Percentiles rank a stretch among this genome's conserved stretches.
These are phyloP conservation scores for Peronospora belbahrii DNA, from an alignment of 352 stramenopile species.

Conservation along the genomic window DNA sequence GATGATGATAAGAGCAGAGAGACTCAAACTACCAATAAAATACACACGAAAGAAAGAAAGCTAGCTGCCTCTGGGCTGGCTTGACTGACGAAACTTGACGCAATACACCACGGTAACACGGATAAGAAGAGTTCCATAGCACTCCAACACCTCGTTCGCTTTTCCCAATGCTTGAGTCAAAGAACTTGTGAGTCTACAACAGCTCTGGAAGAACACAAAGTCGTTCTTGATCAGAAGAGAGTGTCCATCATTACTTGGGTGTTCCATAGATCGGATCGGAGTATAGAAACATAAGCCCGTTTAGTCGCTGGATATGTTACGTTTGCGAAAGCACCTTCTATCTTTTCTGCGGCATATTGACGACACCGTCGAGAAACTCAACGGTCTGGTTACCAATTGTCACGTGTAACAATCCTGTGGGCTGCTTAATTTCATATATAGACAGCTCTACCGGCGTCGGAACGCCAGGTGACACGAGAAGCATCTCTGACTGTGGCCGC, in stretches of 20 bases:
- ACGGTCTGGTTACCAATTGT: conserved; percentile 77
- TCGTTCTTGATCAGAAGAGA: conserved; percentile 12
- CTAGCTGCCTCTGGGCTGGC: conserved; percentile 26
- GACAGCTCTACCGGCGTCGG: conserved; percentile 70
- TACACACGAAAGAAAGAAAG: conserved; percentile 32
- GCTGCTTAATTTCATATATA: conserved; percentile 83
- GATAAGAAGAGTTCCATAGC: conserved; percentile 26
- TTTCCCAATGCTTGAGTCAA: conserved; percentile 11
- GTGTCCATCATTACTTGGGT: conserved; percentile 17
- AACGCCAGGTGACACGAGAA: conserved; percentile 58
- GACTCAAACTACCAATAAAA: conserved; percentile 28
- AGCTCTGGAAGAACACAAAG: background rate
- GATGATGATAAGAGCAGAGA: conserved; percentile 17
- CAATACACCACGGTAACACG: conserved; percentile 26
- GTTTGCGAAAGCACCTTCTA: conserved; percentile 25
- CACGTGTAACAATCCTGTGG: conserved; percentile 72
- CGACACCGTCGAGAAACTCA: conserved; percentile 73
- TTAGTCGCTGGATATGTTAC: too few species aligned
- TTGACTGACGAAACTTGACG: conserved; percentile 30
- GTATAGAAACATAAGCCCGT: too few species aligned
- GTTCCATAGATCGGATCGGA: too few species aligned
- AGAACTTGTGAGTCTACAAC: too few species aligned
- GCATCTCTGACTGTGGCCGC: conserved; percentile 35
- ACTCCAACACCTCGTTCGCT: conserved; percentile 17
- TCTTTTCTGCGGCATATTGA: conserved; percentile 77